phyloP scores from a whole-genome alignment of 768 basidiomycete species.

The Auriculariales sp. region DNA sequence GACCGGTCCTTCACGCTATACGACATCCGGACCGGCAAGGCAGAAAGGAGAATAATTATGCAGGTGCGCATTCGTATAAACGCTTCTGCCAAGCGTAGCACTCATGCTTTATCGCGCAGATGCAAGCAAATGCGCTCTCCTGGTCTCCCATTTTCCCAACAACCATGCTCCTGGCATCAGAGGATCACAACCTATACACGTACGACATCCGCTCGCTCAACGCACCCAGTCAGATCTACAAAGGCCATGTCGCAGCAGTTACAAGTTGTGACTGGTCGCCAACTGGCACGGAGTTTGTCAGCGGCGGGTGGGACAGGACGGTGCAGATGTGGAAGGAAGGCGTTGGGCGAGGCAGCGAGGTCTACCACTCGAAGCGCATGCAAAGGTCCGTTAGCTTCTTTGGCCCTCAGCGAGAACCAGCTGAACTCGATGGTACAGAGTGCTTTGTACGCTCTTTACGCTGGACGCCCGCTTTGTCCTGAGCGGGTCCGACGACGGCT shows the following conservation, averaged over 20 bases:
- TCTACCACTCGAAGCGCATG: slow-evolving; percentile 99
- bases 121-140: slow-evolving; percentile 77
- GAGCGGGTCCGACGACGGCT: slow-evolving; percentile 88
- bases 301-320: slow-evolving; percentile 93
- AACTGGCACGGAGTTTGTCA: slow-evolving; percentile 89
- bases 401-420: not conserved
- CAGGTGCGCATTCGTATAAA: slow-evolving; percentile 34
- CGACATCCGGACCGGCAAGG: slow-evolving; percentile 93
- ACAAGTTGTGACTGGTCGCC: slow-evolving; percentile 98
- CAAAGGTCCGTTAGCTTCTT: slow-evolving; percentile 46
- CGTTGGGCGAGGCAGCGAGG: slow-evolving; percentile 65
- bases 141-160: slow-evolving; percentile 98
- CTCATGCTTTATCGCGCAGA: no score
- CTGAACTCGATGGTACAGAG: slow-evolving; percentile 27
- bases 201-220: slow-evolving; percentile 84
- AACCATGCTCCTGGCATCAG: slow-evolving; percentile 81
- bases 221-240: slow-evolving; percentile 83
- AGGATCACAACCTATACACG: slow-evolving; percentile 96
- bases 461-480: slow-evolving; percentile 84
- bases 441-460: slow-evolving; percentile 79
- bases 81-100: not conserved
- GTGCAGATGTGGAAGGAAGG: slow-evolving; percentile 87
- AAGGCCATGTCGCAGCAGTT: slow-evolving; percentile 91
- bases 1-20: slow-evolving; percentile 94
- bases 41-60: slow-evolving; percentile 84